Conservation (phyloP, 2,329 filamentous ascomycete genomes). For the Teratosphaeriaceae sp. region DNA sequence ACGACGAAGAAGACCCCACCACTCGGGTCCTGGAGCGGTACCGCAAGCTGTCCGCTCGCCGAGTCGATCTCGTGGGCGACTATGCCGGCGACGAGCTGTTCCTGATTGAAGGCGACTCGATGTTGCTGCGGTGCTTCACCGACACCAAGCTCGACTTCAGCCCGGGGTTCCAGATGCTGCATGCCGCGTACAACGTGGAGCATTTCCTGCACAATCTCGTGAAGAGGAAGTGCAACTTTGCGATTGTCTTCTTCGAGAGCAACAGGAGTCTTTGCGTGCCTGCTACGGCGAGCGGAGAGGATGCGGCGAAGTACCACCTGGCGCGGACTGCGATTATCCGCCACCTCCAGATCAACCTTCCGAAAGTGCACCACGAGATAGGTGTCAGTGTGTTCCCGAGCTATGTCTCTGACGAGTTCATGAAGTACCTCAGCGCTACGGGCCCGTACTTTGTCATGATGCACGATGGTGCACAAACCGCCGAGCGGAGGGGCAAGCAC, state of each 20-base stretch:
- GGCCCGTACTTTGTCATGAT: constrained; percentile 62
- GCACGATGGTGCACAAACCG: constrained; percentile 50
- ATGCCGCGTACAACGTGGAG: constrained; percentile 64
- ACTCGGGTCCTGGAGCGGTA: constrained; percentile 24
- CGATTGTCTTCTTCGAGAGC: constrained; percentile 61
- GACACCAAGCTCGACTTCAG: constrained; percentile 58
- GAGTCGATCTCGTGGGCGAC: constrained; percentile 64
- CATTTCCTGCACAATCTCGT: constrained; percentile 55
- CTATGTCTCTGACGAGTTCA: constrained; percentile 45
- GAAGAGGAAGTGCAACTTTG: constrained; percentile 61
- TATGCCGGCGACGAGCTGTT: constrained; percentile 70
- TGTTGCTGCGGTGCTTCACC: constrained; percentile 59
- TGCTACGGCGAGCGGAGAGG: constrained; percentile 24
- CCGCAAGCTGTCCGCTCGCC: constrained; percentile 36
- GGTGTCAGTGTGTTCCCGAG: constrained; percentile 44
- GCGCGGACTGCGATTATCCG: constrained; percentile 57
- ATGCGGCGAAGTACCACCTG: constrained; percentile 51
- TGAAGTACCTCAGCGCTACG: constrained; percentile 46
- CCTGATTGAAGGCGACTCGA: constrained; percentile 64
- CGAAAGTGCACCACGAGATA: constrained; percentile 33
- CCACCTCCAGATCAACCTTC: constrained; percentile 50
- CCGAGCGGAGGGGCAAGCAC: constrained; percentile 16
- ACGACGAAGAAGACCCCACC: constrained; percentile 1
- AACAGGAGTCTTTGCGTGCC: constrained; percentile 53
- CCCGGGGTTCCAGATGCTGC: constrained; percentile 64